Conservation (phyloP, 805 yeast species). For the Lachancea dasiensis region DNA sequence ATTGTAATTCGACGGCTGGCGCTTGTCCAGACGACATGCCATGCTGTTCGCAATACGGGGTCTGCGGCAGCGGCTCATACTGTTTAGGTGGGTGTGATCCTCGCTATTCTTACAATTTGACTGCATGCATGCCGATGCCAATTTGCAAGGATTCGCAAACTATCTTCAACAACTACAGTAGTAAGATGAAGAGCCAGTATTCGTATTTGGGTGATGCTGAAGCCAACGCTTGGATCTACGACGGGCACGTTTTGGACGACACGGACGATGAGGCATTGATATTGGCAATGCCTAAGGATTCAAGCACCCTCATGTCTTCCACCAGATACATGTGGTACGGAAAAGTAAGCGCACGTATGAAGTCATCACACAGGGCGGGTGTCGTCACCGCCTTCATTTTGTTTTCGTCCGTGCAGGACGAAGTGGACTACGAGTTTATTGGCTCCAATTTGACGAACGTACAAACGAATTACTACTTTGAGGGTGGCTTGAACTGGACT, state of each 20-base stretch:
- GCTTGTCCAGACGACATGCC: constrained; percentile 76
- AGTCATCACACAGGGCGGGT: constrained; percentile 71
- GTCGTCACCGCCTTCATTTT: constrained; percentile 79
- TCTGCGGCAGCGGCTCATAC: constrained; percentile 64
- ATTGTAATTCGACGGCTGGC: constrained; percentile 5
- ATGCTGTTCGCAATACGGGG: constrained; percentile 79
- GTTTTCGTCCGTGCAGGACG: constrained; percentile 82
- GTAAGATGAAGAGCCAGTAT: constrained; percentile 31
- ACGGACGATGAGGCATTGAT: constrained; percentile 48
- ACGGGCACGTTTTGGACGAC: constrained; percentile 49
- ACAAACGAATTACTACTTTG: constrained; percentile 76
- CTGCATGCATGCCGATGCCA: constrained; percentile 85
- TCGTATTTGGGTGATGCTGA: constrained; percentile 66
- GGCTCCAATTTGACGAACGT: constrained; percentile 64
- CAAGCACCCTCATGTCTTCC: constrained; percentile 80
- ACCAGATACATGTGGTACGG: constrained; percentile 87
- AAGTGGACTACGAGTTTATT: constrained; percentile 81
- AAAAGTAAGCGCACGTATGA: constrained; percentile 59
- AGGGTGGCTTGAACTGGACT: constrained; percentile 64
- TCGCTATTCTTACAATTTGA: constrained; percentile 47
- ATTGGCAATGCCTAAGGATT: constrained; percentile 71
- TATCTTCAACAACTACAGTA: constrained; percentile 34
- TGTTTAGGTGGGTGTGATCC: constrained; percentile 91
- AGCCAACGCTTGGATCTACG: constrained; percentile 60
- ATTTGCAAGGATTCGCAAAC: constrained; percentile 49